Evolutionary conservation across 164 flowering plant species (phyloP), one percentile per base, ranked within the genome.

Genomic region (grape (Vitis vinifera)): DNA sequence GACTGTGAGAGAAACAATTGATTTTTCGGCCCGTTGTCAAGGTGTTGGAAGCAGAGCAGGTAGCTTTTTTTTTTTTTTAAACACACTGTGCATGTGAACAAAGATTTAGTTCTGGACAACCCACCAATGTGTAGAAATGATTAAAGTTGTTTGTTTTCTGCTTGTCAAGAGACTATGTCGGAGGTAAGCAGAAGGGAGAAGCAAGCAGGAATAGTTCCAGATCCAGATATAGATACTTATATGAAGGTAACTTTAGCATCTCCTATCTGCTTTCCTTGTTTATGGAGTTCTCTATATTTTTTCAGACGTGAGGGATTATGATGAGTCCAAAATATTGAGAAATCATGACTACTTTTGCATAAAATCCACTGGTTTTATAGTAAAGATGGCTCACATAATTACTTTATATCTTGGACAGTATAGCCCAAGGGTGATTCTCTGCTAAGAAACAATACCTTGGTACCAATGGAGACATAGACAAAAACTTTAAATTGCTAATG

Each of bases 111-210:
- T 67, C 19, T n/a, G n/a, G 59, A 16, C 17, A 53, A 3, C 44
- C 44, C 47, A 51, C 16, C 29, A 29, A 13, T 53, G 50, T 53
- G 23, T 30, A 51, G 48, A 13, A 49, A 11, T 65, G 48, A 27
- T 53, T 49, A 52, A 14, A 47, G 15, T 31, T 69, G 31, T 71
- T 2, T 68, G 17, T 62, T 59, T 16, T 55, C 7, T 71, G 51
- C 49, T 14, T 72, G 3, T 66, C 51, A 74, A 87, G 95, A 90
- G 17, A 71, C 85, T 13, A 82, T 88, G 85, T 67, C 53, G 78
- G 95, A 90, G 68, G 81, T 88, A 58, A 75, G 77, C 65, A 80
- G 81, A 79, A 85, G 84, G 72, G 93, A 91, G 73, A 88, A 84
- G 71, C 75, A 80, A 63, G 85, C 80, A 55, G 87, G 92, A 69